A percentile compares a stretch with the other conserved stretches of the same genome.
Evolutionary conservation across 129 eudicot genomes (phyloP).

Genomic region (Pseudognaphalium luteoalbum): DNA sequence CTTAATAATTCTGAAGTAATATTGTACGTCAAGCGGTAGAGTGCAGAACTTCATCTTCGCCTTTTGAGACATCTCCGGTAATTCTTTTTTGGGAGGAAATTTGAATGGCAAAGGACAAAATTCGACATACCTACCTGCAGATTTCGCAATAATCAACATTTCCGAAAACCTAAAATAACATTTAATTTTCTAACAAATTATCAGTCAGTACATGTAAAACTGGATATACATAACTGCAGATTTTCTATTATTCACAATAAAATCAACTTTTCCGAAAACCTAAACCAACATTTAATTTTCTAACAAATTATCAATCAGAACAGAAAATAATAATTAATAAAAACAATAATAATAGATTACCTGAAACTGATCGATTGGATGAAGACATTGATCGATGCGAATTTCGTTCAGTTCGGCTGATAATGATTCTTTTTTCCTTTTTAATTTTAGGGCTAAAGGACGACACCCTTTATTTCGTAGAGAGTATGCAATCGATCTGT

Average conservation of each 20-base stretch:
- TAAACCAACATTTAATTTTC: background rate
- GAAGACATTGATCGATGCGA: background rate
- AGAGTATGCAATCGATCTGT: too few relatives aligned
- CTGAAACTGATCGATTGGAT: background rate
- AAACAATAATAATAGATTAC: background rate
- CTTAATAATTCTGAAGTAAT: background rate
- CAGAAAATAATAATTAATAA: background rate
- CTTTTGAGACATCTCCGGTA: background rate
- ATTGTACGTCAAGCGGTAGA: background rate
- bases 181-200: background rate
- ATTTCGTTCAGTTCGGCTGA: too few relatives aligned
- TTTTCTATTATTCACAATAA: too few relatives aligned
- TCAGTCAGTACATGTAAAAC: background rate
- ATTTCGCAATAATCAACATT: background rate
- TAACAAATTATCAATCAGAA: too few relatives aligned
- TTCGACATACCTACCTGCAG: background rate
- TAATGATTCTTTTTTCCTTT: too few relatives aligned
- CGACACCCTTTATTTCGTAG: too few relatives aligned
- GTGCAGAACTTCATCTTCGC: background rate
- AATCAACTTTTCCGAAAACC: background rate
- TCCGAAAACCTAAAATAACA: background rate
- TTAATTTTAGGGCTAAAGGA: too few relatives aligned
- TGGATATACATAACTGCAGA: background rate
- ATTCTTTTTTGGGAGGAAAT: background rate
- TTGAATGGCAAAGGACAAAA: background rate